Evolutionary conservation across 2,329 filamentous ascomycete genomes (phyloP).

Genomic region (Colletotrichum endophyticum): DNA sequence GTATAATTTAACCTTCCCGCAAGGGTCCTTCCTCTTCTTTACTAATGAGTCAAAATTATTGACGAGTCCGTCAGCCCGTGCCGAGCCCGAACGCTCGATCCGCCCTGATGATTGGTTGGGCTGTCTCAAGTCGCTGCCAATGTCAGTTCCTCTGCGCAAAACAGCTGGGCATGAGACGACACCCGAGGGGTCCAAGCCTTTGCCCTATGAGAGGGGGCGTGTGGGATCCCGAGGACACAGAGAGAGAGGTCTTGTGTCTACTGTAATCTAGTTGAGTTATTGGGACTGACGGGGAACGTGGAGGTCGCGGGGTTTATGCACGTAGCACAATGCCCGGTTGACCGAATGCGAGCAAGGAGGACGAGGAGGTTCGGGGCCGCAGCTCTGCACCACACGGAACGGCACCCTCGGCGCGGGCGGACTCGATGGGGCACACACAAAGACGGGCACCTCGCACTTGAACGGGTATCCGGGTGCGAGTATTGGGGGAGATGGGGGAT

Average conservation of each 20-base stretch:
- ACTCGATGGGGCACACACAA: neutral
- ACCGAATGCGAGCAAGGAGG: neutral
- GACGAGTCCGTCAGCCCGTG: neutral
- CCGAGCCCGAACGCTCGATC: constrained; percentile 1
- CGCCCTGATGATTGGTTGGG: constrained; percentile 6
- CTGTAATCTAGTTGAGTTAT: neutral
- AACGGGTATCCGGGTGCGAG: neutral
- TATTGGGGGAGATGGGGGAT: neutral
- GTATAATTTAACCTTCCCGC: neutral
- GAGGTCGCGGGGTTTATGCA: constrained; percentile 10
- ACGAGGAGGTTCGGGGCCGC: neutral
- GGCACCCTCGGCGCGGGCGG: neutral
- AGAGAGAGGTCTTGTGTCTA: neutral
- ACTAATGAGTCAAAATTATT: neutral
- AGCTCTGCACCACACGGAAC: neutral
- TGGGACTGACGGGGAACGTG: neutral
- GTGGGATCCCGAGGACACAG: neutral
- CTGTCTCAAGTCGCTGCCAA: neutral
- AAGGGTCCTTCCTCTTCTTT: neutral
- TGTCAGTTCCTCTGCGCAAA: neutral
- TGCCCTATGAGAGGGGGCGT: neutral
- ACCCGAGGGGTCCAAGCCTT: neutral
- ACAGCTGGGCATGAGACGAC: constrained; percentile 4
- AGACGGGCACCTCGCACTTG: neutral
- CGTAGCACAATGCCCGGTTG: neutral